These are phyloP conservation scores for Colletotrichum noveboracense DNA, from an alignment of 2,329 filamentous ascomycete species.

Conservation along the genomic window DNA sequence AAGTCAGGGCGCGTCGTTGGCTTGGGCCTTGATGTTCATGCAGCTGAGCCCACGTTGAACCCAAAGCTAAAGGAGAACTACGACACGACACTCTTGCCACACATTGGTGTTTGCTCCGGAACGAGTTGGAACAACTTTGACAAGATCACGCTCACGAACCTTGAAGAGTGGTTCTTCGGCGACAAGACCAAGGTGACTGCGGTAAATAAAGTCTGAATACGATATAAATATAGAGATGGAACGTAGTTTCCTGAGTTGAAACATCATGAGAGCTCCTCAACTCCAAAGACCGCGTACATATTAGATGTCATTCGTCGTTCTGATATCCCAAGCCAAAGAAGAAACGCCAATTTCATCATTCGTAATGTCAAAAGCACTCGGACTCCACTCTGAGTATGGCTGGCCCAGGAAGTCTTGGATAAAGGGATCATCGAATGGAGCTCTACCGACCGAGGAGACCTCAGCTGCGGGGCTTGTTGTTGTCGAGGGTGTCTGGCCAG, in stretches of 20 bases:
- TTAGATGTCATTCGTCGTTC: background rate
- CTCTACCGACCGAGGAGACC: background rate
- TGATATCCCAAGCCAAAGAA: background rate
- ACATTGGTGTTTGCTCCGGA: background rate
- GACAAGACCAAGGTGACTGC: background rate
- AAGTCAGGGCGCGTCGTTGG: background rate
- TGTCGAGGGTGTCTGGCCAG: background rate
- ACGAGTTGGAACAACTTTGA: background rate
- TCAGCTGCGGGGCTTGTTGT: background rate
- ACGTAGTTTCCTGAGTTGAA: background rate
- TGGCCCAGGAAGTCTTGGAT: background rate
- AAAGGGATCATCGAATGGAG: background rate
- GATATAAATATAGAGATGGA: background rate
- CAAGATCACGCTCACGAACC: background rate
- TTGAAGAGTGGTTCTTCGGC: conserved; percentile 18
- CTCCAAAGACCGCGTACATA: background rate
- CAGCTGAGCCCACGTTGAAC: background rate
- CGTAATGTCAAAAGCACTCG: background rate
- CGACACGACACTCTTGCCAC: background rate
- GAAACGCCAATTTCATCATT: background rate
- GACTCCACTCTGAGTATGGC: background rate
- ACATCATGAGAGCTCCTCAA: background rate
- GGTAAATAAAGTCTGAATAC: background rate
- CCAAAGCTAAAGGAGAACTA: background rate
- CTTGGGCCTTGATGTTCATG: background rate